Percentiles rank a stretch among this genome's conserved stretches.
phyloP scores from a whole-genome alignment of 106 monocot species.

The Acorus gramineus region DNA sequence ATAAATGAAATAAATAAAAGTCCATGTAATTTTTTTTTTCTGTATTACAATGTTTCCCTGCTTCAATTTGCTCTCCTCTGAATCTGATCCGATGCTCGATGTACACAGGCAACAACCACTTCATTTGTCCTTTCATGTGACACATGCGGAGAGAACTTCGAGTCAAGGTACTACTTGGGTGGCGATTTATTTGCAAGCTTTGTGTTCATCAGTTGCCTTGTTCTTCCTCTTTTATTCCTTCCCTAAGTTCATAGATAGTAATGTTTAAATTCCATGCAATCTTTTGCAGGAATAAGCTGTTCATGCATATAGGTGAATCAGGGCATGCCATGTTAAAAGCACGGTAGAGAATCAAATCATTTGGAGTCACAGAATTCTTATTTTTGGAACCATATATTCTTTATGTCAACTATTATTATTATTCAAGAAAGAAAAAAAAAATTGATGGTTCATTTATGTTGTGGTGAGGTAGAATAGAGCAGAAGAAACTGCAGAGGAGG shows the following conservation, averaged over 20 bases:
- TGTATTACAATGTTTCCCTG: neutral
- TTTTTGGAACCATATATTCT: too few species aligned
- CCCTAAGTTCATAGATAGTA: neutral
- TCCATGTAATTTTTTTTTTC: too few species aligned
- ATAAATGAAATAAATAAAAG: too few species aligned
- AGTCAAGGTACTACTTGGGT: conserved; percentile 20
- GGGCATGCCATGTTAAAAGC: conserved; percentile 14
- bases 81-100: neutral
- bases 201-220: neutral
- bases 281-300: conserved; percentile 33
- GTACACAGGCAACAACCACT: conserved; percentile 22
- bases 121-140: conserved; percentile 15
- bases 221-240: neutral
- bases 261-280: neutral
- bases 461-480: too few species aligned
- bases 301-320: conserved; percentile 29
- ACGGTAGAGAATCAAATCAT: too few species aligned
- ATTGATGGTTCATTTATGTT: too few species aligned
- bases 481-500: too few species aligned
- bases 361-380: too few species aligned
- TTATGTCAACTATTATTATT: too few species aligned
- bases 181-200: neutral
- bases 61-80: neutral
- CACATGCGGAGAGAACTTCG: conserved; percentile 36
- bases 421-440: too few species aligned